Evolutionary conservation across 768 basidiomycete genomes (phyloP), one percentile per base, ranked within the genome.

Genomic region (Rhodotorula babjevae): DNA sequence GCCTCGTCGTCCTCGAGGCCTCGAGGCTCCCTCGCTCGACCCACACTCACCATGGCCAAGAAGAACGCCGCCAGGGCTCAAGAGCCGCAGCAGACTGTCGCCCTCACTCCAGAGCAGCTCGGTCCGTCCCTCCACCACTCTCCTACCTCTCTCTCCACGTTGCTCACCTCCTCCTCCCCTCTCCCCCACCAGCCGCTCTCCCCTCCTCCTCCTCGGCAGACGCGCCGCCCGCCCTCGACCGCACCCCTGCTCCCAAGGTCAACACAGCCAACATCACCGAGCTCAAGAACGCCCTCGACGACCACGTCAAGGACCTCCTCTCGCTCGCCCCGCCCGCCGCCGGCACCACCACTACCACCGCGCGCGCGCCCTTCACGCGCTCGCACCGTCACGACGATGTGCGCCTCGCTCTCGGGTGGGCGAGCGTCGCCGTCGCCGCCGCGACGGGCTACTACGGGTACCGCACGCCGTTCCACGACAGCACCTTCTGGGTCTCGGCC

Each of bases 331-430:
- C 3, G 27, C 42, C 25, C 8, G 4, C 23, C 50, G 7, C 25
- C 23, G n/a, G n/a, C n/a, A n/a, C n/a, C n/a, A n/a, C n/a, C n/a
- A n/a, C n/a, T n/a, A 52, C 65, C 58, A 68, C 36, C 5, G 4
- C 36, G 36, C 36, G 36, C 36, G 5, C 36, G 52, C 81, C 92
- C 52, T 97, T 93, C 84, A 90, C 89, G 71, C 90, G 90, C 79
- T 92, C 88, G 50, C 86, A 94, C 81, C 83, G 87, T 56, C 93
- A 97, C 77, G 92, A 91, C 3, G 93, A 96, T 79, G 88, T 96
- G 19, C 87, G 91, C 61, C 85, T 98, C 56, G 87, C 83, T 0
- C 84, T 97, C 21, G 95, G 95, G 42, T 97, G 92, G 90, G 82
- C 88, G 25, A 87, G 89, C 72, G 90, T 93, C 60, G 85, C 93